Percentiles rank a stretch among this genome's conserved stretches.
Evolutionary conservation across 768 basidiomycete species (phyloP).

Genomic region (Boletus eberwhitei): DNA sequence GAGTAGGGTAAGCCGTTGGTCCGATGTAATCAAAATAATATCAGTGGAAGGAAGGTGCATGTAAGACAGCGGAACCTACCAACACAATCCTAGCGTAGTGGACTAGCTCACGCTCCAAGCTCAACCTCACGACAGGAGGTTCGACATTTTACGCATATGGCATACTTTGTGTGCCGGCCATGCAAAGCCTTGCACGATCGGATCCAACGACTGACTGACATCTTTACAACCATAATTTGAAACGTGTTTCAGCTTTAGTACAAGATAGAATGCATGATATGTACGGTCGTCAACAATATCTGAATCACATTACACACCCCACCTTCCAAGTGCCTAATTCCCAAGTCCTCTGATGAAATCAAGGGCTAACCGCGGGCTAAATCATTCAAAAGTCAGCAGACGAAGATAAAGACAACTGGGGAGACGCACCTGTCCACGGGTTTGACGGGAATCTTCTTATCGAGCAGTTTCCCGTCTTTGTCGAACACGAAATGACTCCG

Average conservation of each 20-base stretch:
- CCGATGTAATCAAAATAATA: too few relatives aligned
- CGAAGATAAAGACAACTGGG: neutral
- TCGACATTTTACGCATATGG: too few relatives aligned
- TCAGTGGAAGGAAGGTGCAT: too few relatives aligned
- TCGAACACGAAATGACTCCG: constrained; percentile 93
- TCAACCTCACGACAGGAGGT: too few relatives aligned
- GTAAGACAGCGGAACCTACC: too few relatives aligned
- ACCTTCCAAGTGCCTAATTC: constrained; percentile 5
- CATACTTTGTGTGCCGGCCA: too few relatives aligned
- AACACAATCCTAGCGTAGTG: too few relatives aligned
- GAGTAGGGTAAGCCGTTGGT: too few relatives aligned
- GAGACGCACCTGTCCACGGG: constrained; percentile 70
- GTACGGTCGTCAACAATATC: neutral
- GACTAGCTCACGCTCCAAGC: too few relatives aligned
- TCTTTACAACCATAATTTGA: neutral
- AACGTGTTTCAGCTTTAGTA: neutral
- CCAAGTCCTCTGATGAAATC: constrained; percentile 58
- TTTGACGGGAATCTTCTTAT: constrained; percentile 83
- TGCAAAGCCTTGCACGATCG: too few relatives aligned
- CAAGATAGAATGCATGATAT: constrained; percentile 8
- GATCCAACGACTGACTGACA: too few relatives aligned
- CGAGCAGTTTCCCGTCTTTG: constrained; percentile 84
- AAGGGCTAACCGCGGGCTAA: constrained; percentile 60
- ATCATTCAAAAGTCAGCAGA: neutral
- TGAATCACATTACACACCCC: neutral